phyloP scores from a whole-genome alignment of 305 asterid species.

The Fraxinus angustifolia region DNA sequence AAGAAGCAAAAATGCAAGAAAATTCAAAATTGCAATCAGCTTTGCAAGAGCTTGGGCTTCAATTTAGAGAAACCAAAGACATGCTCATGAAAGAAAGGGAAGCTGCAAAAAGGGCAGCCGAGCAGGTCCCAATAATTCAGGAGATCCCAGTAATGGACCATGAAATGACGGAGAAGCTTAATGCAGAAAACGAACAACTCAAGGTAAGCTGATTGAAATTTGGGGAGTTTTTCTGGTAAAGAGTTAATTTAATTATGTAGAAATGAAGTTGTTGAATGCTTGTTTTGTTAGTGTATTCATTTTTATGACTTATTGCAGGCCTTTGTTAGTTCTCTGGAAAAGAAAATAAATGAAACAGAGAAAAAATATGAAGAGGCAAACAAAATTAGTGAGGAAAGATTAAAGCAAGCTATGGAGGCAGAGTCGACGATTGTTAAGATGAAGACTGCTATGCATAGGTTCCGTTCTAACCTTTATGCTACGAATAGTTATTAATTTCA shows the following conservation, averaged over 20 bases:
- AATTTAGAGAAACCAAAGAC: conserved; percentile 78
- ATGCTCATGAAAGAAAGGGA: conserved; percentile 70
- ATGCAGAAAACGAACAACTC: conserved; percentile 78
- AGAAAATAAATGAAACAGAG: conserved; percentile 86
- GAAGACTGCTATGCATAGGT: conserved; percentile 84
- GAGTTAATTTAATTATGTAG: neutral
- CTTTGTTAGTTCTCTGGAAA: conserved; percentile 79
- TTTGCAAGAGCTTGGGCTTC: conserved; percentile 72
- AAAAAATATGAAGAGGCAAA: conserved; percentile 82
- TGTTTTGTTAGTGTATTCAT: conserved; percentile 12
- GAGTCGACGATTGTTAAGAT: conserved; percentile 83
- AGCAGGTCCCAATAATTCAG: conserved; percentile 71
- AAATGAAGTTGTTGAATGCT: conserved; percentile 1
- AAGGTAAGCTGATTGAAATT: conserved; percentile 44
- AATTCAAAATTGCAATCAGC: conserved; percentile 76
- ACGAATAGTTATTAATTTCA: conserved; percentile 12
- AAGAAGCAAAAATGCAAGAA: conserved; percentile 94
- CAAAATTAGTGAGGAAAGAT: conserved; percentile 88
- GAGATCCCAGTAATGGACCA: conserved; percentile 91
- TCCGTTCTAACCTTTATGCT: conserved; percentile 4
- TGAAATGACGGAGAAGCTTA: conserved; percentile 65
- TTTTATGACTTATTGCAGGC: conserved; percentile 42
- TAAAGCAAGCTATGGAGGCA: conserved; percentile 89
- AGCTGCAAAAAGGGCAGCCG: conserved; percentile 54
- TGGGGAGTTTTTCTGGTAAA: neutral